Percentiles rank a stretch among this genome's conserved stretches.
These are phyloP conservation scores for Huntiella abstrusa DNA, from an alignment of 2,329 filamentous ascomycete genomes.

Conservation along the genomic window DNA sequence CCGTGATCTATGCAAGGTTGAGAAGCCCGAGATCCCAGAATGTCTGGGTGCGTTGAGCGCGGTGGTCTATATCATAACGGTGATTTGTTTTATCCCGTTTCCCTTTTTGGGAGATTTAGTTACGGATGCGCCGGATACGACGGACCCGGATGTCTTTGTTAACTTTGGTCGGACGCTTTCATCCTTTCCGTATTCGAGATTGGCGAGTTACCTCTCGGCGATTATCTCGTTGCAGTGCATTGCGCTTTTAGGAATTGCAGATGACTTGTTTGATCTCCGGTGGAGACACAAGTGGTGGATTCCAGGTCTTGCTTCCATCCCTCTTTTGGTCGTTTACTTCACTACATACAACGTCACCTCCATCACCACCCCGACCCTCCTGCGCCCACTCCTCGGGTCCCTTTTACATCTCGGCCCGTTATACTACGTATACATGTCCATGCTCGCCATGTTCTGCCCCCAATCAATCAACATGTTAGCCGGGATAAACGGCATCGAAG, in stretches of 20 bases:
- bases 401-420: conserved; percentile 64
- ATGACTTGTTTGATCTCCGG: conserved; percentile 93
- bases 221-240: conserved; percentile 84
- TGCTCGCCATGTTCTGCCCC: conserved; percentile 89
- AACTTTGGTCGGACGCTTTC: conserved; percentile 75
- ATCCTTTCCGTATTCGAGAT: conserved; percentile 87
- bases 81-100: conserved; percentile 90
- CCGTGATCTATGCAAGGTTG: conserved; percentile 58
- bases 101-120: conserved; percentile 98
- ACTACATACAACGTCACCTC: conserved; percentile 96
- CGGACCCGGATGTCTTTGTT: conserved; percentile 26
- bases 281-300: conserved; percentile 99
- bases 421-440: conserved; percentile 96
- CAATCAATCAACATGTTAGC: conserved; percentile 99
- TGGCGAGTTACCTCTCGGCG: conserved; percentile 86
- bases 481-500: conserved; percentile 96
- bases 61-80: conserved; percentile 70
- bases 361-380: conserved; percentile 72
- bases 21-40: conserved; percentile 67
- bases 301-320: conserved; percentile 79
- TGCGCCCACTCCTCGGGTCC: conserved; percentile 69
- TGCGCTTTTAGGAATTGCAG: conserved; percentile 76
- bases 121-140: conserved; percentile 46
- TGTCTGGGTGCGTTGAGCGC: conserved; percentile 92
- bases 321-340: conserved; percentile 91